Evolutionary conservation across 2,329 filamentous ascomycete genomes (phyloP), one percentile per base, ranked within the genome.

Genomic region (Didymella exigua): DNA sequence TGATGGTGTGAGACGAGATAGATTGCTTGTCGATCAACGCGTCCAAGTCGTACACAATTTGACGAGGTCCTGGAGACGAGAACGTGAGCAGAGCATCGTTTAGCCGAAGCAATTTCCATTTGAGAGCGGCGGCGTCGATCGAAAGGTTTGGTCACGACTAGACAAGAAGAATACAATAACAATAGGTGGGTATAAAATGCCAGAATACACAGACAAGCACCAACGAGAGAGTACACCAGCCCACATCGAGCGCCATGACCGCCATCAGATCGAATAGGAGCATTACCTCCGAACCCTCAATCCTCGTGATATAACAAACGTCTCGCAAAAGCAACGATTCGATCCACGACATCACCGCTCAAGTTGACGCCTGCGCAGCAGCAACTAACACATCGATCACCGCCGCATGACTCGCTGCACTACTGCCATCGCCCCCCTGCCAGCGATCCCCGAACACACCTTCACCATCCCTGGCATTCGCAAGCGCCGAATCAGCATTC

Each of bases 381-480:
- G 85, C 87, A 49, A 89, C 84, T 18, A 89, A 71, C n/a, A 81
- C 81, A 74, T 89, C 87, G 63, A 89, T 73, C 0, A 85, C 87
- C 21, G 82, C 82, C 64, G 83, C 85, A 41, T 89, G 87, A n/a
- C 84, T 84, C 33, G 81, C 78, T 0, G 84, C 81, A 57, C 76
- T 76, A 1, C 77, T 81, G 33, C 80, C 77, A 0, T 65, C 65
- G 23, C 79, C 84, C 0, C 86, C 86, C 5, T 81, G 77, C 86
- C 86, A 89, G 4, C 79, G 75, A 5, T 86, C 77, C 5, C 84
- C 82, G 5, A 89, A 72, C 60, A 79, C 75, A 58, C 81, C 79
- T 4, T 76, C 72, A 9, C 71, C 64, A 30, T 63, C 61, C 37
- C 60, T 70, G 16, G 65, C 67, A 27, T 69, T 69, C 8, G 44